Percentiles rank a stretch among this genome's conserved stretches.
phyloP scores from a whole-genome alignment of 495 filamentous ascomycete species.

The Penicillium tannophilum region DNA sequence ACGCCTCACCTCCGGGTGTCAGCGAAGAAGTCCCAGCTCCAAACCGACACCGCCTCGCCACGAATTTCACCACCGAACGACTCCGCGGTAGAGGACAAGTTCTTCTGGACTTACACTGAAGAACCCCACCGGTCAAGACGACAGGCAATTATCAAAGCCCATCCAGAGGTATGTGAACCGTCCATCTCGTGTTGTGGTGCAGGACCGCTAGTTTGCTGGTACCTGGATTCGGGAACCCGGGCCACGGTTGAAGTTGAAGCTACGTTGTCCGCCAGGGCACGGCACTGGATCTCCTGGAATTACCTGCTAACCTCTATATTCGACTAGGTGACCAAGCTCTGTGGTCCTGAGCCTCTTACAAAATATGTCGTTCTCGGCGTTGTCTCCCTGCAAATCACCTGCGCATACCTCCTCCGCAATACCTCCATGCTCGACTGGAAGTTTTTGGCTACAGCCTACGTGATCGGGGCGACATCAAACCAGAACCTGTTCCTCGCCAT shows the following conservation, averaged over 20 bases:
- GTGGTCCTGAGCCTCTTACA: slow-evolving; percentile 92
- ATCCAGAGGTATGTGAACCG: slow-evolving; percentile 74
- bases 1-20: slow-evolving; percentile 43
- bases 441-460: slow-evolving; percentile 85
- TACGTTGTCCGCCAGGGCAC: slow-evolving; percentile 8
- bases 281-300: slow-evolving; percentile 1
- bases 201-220: background rate
- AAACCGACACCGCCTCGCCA: slow-evolving; percentile 24
- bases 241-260: slow-evolving; percentile 6
- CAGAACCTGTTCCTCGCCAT: slow-evolving; percentile 99
- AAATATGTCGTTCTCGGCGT: slow-evolving; percentile 90
- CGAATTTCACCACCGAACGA: slow-evolving; percentile 38
- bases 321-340: slow-evolving; percentile 88
- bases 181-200: slow-evolving; percentile 1
- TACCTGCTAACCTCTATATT: slow-evolving; percentile 14
- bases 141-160: slow-evolving; percentile 95
- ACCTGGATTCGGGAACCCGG: slow-evolving; percentile 4
- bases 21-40: slow-evolving; percentile 28
- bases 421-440: slow-evolving; percentile 78
- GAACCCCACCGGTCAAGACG: slow-evolving; percentile 93
- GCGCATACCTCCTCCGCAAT: slow-evolving; percentile 77
- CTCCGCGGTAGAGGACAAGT: slow-evolving; percentile 52
- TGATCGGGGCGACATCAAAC: slow-evolving; percentile 94
- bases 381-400: slow-evolving; percentile 76
- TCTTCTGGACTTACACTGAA: slow-evolving; percentile 97